phyloP scores from a whole-genome alignment of 768 basidiomycete species.

The Auricularia heimuer region DNA sequence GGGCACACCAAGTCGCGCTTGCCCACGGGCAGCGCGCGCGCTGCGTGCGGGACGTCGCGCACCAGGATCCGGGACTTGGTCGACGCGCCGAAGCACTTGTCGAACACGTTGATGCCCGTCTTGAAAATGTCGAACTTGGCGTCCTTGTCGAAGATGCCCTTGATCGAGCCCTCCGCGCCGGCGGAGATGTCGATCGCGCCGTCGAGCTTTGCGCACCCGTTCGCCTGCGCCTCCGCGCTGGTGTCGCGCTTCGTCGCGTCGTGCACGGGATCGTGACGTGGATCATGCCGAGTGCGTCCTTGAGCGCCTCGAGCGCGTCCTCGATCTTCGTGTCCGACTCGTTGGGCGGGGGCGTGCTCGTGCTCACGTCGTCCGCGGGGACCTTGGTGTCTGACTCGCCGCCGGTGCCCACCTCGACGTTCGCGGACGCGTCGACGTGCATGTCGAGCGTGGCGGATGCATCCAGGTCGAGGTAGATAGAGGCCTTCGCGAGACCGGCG shows the following conservation, averaged over 20 bases:
- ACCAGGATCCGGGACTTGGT: neutral
- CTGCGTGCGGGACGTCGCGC: neutral
- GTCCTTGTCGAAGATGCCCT: constrained; percentile 28
- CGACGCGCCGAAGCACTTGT: neutral
- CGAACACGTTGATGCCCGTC: constrained; percentile 28
- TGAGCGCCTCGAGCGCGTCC: too few relatives aligned
- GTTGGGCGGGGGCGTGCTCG: too few relatives aligned
- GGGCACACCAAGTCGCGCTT: neutral
- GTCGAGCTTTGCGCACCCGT: constrained; percentile 29
- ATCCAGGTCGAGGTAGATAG: constrained; percentile 33
- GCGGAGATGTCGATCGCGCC: constrained; percentile 29
- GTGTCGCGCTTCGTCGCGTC: neutral
- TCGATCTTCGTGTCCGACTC: too few relatives aligned
- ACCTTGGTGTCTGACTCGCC: neutral
- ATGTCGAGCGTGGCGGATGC: constrained; percentile 19
- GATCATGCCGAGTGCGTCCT: too few relatives aligned
- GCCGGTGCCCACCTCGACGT: neutral
- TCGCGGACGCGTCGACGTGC: constrained; percentile 15
- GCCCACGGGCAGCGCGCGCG: neutral
- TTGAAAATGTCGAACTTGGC: constrained; percentile 26
- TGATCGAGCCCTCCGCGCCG: constrained; percentile 32
- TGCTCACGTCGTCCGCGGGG: too few relatives aligned
- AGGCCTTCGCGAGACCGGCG: constrained; percentile 24
- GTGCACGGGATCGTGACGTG: neutral
- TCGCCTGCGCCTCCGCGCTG: constrained; percentile 24